Evolutionary conservation across 495 filamentous ascomycete species (phyloP), one percentile per base, ranked within the genome.

Genomic region (Pseudoneurospora amorphoporcata): DNA sequence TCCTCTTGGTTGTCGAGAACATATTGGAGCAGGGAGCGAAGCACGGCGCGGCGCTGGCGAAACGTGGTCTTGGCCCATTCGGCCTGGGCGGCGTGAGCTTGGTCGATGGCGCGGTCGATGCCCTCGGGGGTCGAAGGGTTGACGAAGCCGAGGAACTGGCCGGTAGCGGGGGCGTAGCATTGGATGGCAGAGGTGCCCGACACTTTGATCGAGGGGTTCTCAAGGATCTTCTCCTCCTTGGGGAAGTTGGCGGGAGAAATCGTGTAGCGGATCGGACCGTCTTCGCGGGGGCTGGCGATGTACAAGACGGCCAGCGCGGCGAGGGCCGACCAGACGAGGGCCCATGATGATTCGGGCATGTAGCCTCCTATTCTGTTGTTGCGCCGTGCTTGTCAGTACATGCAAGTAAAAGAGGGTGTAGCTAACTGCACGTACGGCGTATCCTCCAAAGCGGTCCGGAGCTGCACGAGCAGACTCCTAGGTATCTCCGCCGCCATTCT

Each of bases 141-240:
- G 72, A 95, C 90, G 72, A 87, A 84, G 61, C 94, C 94, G 37
- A 99, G 88, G 69, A 92, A 88, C 76, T 90, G 87, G 69, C 95
- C 95, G 65, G 92, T 96, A 0, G 95, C 95, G 3, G 95, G 95
- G 69, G 89, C 91, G 79, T 98, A 98, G 84, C 95, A 94, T 81
- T 92, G 91, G 47, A 95, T 91, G 0, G 87, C 85, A 3, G 85
- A 87, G 42, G 87, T 88, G 39, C 84, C 86, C 1, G 85, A 78
- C 38, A 84, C 81, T 75, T 86, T 89, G 72, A 90, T 84, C 12
- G 79, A 79, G 0, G 88, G 86, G 16, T 90, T 79, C 17, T 92
- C 88, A 73, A 96, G 88, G 7, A 89, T 84, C 76, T 88, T 86
- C 10, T 87, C 86, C 8, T 86, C 81, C 81, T 83, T 82, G 19